phyloP scores from a whole-genome alignment of 2,329 filamentous ascomycete genomes.

The Bipolaris victoriae region DNA sequence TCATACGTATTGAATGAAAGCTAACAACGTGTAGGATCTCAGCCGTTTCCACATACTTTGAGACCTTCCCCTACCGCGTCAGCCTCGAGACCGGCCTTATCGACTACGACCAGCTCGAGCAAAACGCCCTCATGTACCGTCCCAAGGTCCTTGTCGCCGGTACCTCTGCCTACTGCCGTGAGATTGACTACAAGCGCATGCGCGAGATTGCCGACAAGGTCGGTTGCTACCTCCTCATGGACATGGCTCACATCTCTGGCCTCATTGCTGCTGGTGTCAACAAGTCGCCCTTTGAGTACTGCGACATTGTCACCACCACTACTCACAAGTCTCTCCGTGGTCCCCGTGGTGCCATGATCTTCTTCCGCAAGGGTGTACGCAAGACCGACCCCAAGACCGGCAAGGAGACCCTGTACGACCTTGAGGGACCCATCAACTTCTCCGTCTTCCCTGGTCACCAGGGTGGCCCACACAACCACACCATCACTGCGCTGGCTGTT shows the following conservation, averaged over 20 bases:
- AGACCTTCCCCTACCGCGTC: conserved; percentile 93
- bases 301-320: conserved; percentile 96
- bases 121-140: conserved; percentile 85
- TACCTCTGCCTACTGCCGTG: conserved; percentile 91
- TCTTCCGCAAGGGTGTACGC: conserved; percentile 92
- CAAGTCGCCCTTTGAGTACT: conserved; percentile 84
- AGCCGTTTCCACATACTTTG: conserved; percentile 98
- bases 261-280: conserved; percentile 91
- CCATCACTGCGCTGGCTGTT: conserved; percentile 94
- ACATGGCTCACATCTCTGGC: conserved; percentile 98
- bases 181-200: conserved; percentile 95
- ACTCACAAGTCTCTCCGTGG: conserved; percentile 97
- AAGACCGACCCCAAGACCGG: conserved; percentile 84
- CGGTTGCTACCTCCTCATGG: conserved; percentile 89
- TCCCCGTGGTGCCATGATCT: conserved; percentile 95
- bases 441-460: conserved; percentile 99
- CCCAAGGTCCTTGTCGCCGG: conserved; percentile 96
- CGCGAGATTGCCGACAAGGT: conserved; percentile 88
- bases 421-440: conserved; percentile 96
- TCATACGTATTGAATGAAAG: not conserved
- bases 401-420: conserved; percentile 83
- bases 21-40: conserved; percentile 69
- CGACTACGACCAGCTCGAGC: conserved; percentile 90
- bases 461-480: conserved; percentile 99
- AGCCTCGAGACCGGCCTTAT: conserved; percentile 91